Evolutionary conservation across 1,139 yeast species (phyloP).

Genomic region (Yamadazyma aaseri): DNA sequence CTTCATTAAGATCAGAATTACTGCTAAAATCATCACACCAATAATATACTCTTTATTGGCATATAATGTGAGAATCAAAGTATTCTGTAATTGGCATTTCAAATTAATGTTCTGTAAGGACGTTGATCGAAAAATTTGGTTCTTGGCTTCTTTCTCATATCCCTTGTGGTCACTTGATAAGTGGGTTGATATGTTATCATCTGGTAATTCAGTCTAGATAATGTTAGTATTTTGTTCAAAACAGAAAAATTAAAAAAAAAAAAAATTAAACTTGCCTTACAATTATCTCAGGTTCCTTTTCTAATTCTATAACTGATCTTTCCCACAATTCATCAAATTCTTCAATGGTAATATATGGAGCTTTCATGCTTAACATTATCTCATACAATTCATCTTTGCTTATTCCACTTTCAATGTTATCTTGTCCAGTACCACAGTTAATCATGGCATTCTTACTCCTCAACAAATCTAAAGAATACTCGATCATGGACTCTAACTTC

Average conservation of each 20-base stretch:
- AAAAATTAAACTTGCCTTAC: constrained; percentile 64
- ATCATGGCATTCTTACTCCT: constrained; percentile 66
- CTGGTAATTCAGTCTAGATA: constrained; percentile 30
- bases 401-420: constrained; percentile 52
- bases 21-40: constrained; percentile 19
- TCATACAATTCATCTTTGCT: constrained; percentile 55
- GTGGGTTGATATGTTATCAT: constrained; percentile 25
- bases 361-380: constrained; percentile 55
- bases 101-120: constrained; percentile 65
- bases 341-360: constrained; percentile 58
- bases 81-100: constrained; percentile 58
- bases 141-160: constrained; percentile 26
- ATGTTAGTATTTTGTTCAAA: constrained; percentile 8
- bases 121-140: constrained; percentile 67
- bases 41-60: constrained; percentile 42
- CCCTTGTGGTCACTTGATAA: constrained; percentile 24
- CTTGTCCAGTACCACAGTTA: constrained; percentile 55
- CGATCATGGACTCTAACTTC: constrained; percentile 63
- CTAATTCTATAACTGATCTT: constrained; percentile 61
- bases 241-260: constrained; percentile 21
- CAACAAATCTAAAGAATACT: constrained; percentile 64
- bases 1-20: constrained; percentile 25
- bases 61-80: constrained; percentile 49
- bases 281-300: constrained; percentile 72
- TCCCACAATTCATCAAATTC: constrained; percentile 85